Evolutionary conservation across 495 filamentous ascomycete species (phyloP).

Genomic region (Xylaria intraflava): DNA sequence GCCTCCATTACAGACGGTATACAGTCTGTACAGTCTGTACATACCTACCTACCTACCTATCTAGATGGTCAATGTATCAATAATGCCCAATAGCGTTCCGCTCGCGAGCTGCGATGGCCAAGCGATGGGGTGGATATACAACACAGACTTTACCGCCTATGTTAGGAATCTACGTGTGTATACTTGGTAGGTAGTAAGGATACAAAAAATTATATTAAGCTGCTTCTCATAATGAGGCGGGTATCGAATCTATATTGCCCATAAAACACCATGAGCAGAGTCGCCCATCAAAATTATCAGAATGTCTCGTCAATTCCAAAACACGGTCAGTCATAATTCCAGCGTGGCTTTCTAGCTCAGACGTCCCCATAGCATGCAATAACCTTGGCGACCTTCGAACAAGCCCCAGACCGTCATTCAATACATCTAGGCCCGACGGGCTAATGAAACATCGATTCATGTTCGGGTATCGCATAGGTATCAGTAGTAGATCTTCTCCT

Average conservation of each 20-base stretch:
- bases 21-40: no score
- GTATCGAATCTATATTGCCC: slow-evolving; percentile 3
- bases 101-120: no score
- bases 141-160: no score
- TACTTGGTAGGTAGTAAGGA: no score
- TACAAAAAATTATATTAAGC: neutral
- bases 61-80: neutral
- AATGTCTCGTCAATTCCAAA: neutral
- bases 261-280: neutral
- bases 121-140: no score
- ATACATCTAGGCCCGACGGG: neutral
- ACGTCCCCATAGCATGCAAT: neutral
- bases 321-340: neutral
- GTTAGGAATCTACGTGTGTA: no score
- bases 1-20: no score
- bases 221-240: neutral
- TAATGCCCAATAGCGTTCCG: no score
- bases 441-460: neutral
- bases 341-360: neutral
- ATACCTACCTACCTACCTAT: neutral
- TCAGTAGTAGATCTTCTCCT: slow-evolving; percentile 59
- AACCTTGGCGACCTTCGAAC: neutral
- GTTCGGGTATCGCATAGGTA: neutral
- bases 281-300: neutral
- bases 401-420: neutral